A percentile compares a stretch with the other conserved stretches of the same genome.
These are phyloP conservation scores for Pseudozyma sp. DNA, from an alignment of 1,284 basidiomycete species.

Conservation along the genomic window DNA sequence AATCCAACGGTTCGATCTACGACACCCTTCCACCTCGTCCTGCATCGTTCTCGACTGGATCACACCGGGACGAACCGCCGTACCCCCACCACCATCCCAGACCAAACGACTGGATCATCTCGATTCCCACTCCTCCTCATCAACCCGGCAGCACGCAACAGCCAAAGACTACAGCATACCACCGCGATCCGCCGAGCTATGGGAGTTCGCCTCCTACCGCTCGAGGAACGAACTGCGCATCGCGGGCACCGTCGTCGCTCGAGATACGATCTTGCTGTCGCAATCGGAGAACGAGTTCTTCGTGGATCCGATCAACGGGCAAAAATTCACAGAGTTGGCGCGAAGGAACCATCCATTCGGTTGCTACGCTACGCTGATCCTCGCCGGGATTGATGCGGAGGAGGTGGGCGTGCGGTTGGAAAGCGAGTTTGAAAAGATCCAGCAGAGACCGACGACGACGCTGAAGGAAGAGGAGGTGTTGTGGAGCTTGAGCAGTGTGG, in stretches of 20 bases:
- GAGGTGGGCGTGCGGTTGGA: constrained; percentile 72
- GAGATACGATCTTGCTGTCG: constrained; percentile 82
- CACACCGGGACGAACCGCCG: constrained; percentile 57
- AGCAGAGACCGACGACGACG: constrained; percentile 74
- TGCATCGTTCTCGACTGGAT: constrained; percentile 66
- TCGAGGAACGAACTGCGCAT: constrained; percentile 86
- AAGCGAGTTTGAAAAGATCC: constrained; percentile 73
- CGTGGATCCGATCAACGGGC: background rate
- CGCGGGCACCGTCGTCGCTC: constrained; percentile 75
- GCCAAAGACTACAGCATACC: constrained; percentile 8
- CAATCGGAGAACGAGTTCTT: constrained; percentile 62
- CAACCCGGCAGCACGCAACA: background rate
- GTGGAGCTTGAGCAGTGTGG: constrained; percentile 78
- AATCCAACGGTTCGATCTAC: constrained; percentile 62
- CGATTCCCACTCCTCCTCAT: constrained; percentile 10
- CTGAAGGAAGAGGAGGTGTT: constrained; percentile 73
- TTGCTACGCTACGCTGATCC: constrained; percentile 84
- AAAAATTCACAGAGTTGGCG: constrained; percentile 69
- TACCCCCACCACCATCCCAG: background rate
- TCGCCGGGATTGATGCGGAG: constrained; percentile 76
- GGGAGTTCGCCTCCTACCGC: constrained; percentile 86
- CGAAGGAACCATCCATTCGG: constrained; percentile 79
- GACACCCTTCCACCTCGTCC: constrained; percentile 38
- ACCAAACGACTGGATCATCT: constrained; percentile 11
- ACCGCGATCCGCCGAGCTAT: constrained; percentile 77